These are phyloP conservation scores for Chytridiales sp. DNA, from an alignment of 371 early-diverging fungal species.

Conservation along the genomic window DNA sequence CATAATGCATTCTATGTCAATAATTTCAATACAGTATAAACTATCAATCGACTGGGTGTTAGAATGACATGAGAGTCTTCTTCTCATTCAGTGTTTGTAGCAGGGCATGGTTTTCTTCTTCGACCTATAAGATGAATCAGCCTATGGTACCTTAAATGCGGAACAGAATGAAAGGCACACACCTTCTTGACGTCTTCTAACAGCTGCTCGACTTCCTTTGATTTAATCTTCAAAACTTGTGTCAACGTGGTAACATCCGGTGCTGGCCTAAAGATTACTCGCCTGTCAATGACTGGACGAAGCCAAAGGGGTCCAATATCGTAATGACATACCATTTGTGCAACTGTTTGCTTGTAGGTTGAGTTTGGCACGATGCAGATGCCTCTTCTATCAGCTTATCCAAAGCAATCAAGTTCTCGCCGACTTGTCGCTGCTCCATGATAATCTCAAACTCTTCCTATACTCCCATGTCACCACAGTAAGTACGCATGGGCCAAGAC, in stretches of 20 bases:
- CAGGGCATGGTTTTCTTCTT: too few species aligned
- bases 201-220: neutral
- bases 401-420: neutral
- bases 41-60: too few species aligned
- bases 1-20: too few species aligned
- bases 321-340: neutral
- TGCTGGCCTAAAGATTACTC: neutral
- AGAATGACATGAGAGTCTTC: too few species aligned
- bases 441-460: conserved; percentile 11
- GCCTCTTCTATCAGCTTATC: neutral
- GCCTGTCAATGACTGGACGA: neutral
- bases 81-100: too few species aligned
- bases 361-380: neutral
- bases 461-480: neutral
- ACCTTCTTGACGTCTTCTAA: too few species aligned
- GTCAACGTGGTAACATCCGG: neutral
- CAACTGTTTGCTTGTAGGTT: neutral
- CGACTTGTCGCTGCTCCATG: neutral
- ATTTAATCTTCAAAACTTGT: neutral
- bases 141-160: too few species aligned
- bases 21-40: too few species aligned
- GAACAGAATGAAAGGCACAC: too few species aligned
- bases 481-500: too few species aligned
- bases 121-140: too few species aligned
- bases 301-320: neutral